phyloP scores from a whole-genome alignment of 2,329 filamentous ascomycete genomes.

The Epichloe gansuensis region DNA sequence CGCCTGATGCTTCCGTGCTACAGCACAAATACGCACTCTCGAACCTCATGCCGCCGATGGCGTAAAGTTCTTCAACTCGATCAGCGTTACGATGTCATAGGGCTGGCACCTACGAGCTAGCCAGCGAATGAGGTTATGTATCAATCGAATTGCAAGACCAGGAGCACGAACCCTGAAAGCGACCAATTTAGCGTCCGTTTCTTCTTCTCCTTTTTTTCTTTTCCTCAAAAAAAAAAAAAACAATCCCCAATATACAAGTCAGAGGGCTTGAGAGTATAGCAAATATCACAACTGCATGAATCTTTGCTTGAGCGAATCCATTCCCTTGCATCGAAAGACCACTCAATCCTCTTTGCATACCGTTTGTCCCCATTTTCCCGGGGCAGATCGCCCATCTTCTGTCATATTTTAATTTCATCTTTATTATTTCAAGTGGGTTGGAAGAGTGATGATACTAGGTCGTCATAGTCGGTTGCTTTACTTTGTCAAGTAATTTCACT shows the following conservation, averaged over 20 bases:
- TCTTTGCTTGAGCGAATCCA: neutral
- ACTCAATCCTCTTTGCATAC: neutral
- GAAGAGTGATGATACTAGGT: neutral
- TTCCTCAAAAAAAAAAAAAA: too few species aligned
- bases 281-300: constrained; percentile 2
- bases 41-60: neutral
- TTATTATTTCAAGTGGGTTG: neutral
- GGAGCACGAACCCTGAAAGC: neutral
- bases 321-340: neutral
- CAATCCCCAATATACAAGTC: neutral
- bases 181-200: neutral
- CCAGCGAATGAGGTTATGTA: neutral
- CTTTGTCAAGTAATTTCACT: neutral
- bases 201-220: neutral
- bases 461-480: neutral
- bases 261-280: neutral
- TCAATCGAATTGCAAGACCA: neutral
- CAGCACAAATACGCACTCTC: neutral
- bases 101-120: neutral
- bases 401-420: neutral
- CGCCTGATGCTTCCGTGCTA: neutral
- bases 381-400: neutral
- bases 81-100: neutral
- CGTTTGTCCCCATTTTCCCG: neutral
- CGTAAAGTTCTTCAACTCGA: neutral